Evolutionary conservation across 352 stramenopile genomes (phyloP), one percentile per base, ranked within the genome.

Genomic region (Globisporangium paddicum): DNA sequence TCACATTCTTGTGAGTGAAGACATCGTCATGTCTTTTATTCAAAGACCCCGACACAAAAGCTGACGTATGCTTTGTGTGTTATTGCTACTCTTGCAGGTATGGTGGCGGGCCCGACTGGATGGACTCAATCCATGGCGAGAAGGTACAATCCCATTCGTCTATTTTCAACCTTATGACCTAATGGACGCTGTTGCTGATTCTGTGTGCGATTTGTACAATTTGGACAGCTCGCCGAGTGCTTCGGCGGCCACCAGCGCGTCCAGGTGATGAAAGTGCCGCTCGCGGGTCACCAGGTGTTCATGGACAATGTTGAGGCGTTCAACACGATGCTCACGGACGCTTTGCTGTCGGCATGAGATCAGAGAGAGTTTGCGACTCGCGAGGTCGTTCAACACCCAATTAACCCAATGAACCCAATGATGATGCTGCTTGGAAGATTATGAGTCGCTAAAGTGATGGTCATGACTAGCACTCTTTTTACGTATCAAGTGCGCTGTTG

Each of bases 261-360:
- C 11, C 26, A 84, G 25, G 69, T 83, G 8, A 47, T 86, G 1
- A 46, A 73, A 18, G 76, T 90, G 2, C 72, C 76, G 11, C 59
- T 69, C 10, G 71, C 77, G 1, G 81, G 81, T 0, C 81, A 90
- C 50, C 79, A 88, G 61, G 71, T 87, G 8, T 90, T 89, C 58
- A 78, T 82, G 59, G 77, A 91, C 72, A 87, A 91, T 57, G 64
- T 75, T 1, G 67, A 74, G 18, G 73, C 63, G 13, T 91, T 91
- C 66, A 91, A 87, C 61, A 47, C 64, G 26, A 66, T 85, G 68
- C 57, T 91, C 55, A 54, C 32, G 26, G 44, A 51, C 21, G 55
- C n/a, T n/a, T n/a, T 16, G 2, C 55, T 61, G 2, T 23, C 28
- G 26, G 30, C 34, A 11, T 57, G 21, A 32, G 28, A 32, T n/a